Base-by-base conservation (phyloP, 176 grass and related monocot species). In the Thalia dealbata region DNA sequence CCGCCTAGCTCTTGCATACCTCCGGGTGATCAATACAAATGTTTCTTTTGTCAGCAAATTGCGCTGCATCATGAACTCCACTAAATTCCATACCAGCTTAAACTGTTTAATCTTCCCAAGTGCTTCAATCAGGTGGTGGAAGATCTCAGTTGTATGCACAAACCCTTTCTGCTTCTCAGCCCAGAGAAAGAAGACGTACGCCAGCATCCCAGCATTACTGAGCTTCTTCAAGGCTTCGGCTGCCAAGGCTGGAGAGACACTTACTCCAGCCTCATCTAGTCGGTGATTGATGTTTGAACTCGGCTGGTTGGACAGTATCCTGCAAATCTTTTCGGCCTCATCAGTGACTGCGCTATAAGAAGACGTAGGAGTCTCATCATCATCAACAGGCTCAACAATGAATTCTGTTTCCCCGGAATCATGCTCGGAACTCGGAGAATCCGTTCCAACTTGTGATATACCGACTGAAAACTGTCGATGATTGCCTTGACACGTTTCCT, bases 61-160 rank as follows among this genome's bases (percentile, higher is more conserved):
- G 32, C 78, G 68, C 29, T 69, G 76, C 52, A 75, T 82, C 88
- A 91, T 91, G 28, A 78, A 30, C 50, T 91, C 88, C 43, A 91
- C 84, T 67, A 91, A 84, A 75, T 69, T 83, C 88, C 84, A 91
- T 52, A 91, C 78, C 71, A 87, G 62, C 64, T 27, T 78, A 77
- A 87, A 91, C 69, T 87, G 88, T 38, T 91, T 91, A 67, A 91
- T 91, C 79, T 92, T 92, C 14, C 86, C 86, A 12, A 92, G 89
- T 19, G 89, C 86, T 65, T 92, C 89, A 7, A 92, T 92, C 45
- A 92, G 63, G 63, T 88, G 69, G 75, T 92, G 89, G 78, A 83
- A 88, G 71, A 80, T 50, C 27, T 83, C 86, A 0, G 83, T 14
- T 10, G 80, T 86, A 50, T 92, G 79, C 35, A 56, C 43, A 30